A percentile compares a stretch with the other conserved stretches of the same genome.
These are phyloP conservation scores for Neltuma alba DNA, from an alignment of 306 rosid species.

Conservation along the genomic window DNA sequence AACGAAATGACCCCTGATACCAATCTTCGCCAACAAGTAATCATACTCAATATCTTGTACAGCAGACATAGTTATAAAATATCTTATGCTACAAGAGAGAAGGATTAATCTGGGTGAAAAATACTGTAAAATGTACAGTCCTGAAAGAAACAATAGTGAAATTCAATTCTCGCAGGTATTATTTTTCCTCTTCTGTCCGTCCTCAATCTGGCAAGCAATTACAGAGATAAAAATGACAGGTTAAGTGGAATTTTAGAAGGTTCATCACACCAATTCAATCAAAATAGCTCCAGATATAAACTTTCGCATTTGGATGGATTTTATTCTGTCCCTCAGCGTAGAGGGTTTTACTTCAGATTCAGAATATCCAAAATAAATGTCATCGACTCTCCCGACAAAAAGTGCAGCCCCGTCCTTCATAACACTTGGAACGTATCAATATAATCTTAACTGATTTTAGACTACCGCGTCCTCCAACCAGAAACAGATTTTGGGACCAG, in stretches of 20 bases:
- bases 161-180: neutral
- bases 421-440: neutral
- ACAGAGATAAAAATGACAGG: neutral
- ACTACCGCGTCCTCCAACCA: slow-evolving; percentile 76
- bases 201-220: neutral
- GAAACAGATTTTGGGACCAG: slow-evolving; percentile 87
- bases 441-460: slow-evolving; percentile 15
- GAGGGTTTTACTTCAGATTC: slow-evolving; percentile 13
- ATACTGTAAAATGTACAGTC: neutral
- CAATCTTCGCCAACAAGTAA: neutral
- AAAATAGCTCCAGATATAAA: slow-evolving; percentile 3
- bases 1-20: neutral
- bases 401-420: neutral
- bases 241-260: neutral
- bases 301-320: slow-evolving; percentile 21
- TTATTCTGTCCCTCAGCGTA: neutral
- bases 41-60: neutral
- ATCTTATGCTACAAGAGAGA: neutral
- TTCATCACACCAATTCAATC: slow-evolving; percentile 13
- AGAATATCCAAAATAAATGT: slow-evolving; percentile 19
- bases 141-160: slow-evolving; percentile 12
- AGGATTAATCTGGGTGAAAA: neutral
- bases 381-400: slow-evolving; percentile 20
- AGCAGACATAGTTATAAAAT: neutral
- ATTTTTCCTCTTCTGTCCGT: neutral